These are phyloP conservation scores for Aspergillus sergii DNA, from an alignment of 2,329 filamentous ascomycete species.

Conservation along the genomic window DNA sequence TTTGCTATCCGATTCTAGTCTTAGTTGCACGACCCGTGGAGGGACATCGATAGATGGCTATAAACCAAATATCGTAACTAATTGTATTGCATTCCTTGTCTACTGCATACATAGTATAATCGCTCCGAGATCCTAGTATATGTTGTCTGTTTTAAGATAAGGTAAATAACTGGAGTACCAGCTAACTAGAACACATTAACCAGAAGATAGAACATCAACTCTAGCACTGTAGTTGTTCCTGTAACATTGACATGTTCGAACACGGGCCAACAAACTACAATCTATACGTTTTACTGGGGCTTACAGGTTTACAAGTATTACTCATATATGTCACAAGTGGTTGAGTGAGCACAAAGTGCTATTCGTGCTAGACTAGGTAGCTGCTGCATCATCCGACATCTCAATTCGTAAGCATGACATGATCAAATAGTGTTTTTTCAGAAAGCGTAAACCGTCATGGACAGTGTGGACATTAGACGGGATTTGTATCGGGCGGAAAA, in stretches of 20 bases:
- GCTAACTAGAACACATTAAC: neutral
- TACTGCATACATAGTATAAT: too few species aligned
- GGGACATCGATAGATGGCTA: too few species aligned
- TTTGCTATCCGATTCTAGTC: too few species aligned
- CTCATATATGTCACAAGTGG: neutral
- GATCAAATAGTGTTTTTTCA: slow-evolving; percentile 17
- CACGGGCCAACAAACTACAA: neutral
- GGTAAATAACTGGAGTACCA: too few species aligned
- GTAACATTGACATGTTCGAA: neutral
- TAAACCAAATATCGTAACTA: too few species aligned
- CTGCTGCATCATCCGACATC: slow-evolving; percentile 22
- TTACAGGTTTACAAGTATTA: neutral
- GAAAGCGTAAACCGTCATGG: slow-evolving; percentile 23
- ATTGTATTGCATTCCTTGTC: too few species aligned
- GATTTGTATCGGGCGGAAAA: slow-evolving; percentile 2
- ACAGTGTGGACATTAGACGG: slow-evolving; percentile 18
- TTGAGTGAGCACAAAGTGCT: slow-evolving; percentile 6
- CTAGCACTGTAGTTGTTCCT: neutral
- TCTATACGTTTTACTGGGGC: neutral
- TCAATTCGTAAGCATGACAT: slow-evolving; percentile 24
- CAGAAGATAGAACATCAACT: neutral
- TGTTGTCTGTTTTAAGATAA: too few species aligned
- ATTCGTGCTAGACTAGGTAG: slow-evolving; percentile 15
- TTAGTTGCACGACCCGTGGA: neutral
- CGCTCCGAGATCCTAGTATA: too few species aligned